Percentiles rank a stretch among this genome's conserved stretches.
Conservation (phyloP, 257 asterid genomes). For the Asclepias syriaca region DNA sequence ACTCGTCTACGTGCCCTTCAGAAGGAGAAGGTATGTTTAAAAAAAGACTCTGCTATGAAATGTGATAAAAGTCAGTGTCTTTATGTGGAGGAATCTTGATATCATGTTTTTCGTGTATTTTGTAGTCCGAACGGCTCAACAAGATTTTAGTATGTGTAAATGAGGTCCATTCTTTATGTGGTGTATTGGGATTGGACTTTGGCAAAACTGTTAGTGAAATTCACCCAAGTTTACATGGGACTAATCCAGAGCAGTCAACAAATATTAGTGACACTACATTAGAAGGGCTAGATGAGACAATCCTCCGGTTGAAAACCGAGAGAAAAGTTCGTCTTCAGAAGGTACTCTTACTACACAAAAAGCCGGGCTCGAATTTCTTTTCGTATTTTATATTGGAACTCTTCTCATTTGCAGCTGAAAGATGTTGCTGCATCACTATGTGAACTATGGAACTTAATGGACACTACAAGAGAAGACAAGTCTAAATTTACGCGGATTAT, state of each 20-base stretch:
- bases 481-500: constrained; percentile 45
- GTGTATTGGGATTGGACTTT: constrained; percentile 75
- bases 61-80: not conserved
- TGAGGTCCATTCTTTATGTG: constrained; percentile 78
- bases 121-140: constrained; percentile 81
- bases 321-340: constrained; percentile 69
- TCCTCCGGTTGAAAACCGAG: constrained; percentile 61
- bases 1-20: constrained; percentile 67
- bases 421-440: constrained; percentile 61
- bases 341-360: constrained; percentile 38
- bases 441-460: constrained; percentile 93
- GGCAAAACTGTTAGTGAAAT: constrained; percentile 67
- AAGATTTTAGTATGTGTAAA: constrained; percentile 71
- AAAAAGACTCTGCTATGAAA: not conserved
- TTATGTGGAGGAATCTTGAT: not conserved
- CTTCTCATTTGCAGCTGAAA: constrained; percentile 57
- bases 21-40: constrained; percentile 69
- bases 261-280: constrained; percentile 73
- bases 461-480: constrained; percentile 58
- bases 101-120: constrained; percentile 1
- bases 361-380: not conserved
- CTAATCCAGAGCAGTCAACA: constrained; percentile 54
- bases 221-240: constrained; percentile 78
- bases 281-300: constrained; percentile 75
- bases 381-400: constrained; percentile 18